Conservation (phyloP, 768 basidiomycete species). For the Phlegmacium glaucopus region DNA sequence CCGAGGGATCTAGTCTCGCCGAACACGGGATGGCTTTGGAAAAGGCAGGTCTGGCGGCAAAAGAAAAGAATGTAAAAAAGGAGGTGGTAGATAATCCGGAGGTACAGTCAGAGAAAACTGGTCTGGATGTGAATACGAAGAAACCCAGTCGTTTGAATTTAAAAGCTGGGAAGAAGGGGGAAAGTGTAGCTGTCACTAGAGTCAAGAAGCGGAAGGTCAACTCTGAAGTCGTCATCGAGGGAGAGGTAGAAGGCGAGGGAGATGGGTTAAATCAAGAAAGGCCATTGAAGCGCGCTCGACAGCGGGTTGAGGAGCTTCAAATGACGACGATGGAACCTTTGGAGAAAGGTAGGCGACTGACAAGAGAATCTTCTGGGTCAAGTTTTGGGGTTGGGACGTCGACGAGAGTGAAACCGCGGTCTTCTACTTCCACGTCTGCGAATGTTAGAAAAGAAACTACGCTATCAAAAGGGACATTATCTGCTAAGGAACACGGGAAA, state of each 20-base stretch:
- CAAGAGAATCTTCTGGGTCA: too few relatives aligned
- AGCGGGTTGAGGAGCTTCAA: constrained; percentile 1
- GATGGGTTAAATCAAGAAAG: constrained; percentile 10
- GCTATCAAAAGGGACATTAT: too few relatives aligned
- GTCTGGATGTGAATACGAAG: constrained; percentile 1
- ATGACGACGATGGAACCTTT: neutral
- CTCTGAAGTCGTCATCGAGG: constrained; percentile 3
- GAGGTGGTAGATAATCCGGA: neutral
- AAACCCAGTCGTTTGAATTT: neutral
- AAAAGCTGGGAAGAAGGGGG: constrained; percentile 6
- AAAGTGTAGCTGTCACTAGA: constrained; percentile 28
- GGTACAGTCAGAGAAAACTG: neutral
- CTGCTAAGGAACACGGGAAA: too few relatives aligned
- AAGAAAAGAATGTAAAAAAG: neutral
- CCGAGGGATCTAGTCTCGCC: neutral
- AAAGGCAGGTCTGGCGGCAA: neutral
- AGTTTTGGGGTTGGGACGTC: too few relatives aligned
- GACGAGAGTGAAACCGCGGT: neutral
- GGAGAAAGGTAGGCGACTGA: neutral
- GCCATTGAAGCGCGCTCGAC: constrained; percentile 28
- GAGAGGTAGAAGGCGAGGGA: constrained; percentile 13
- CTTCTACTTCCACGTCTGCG: too few relatives aligned
- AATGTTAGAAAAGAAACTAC: too few relatives aligned
- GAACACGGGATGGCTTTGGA: neutral
- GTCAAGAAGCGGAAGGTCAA: constrained; percentile 29